Percentiles rank a stretch among this genome's conserved stretches.
Evolutionary conservation across 2,329 filamentous ascomycete species (phyloP).

Genomic region (Juglanconis juglandina): DNA sequence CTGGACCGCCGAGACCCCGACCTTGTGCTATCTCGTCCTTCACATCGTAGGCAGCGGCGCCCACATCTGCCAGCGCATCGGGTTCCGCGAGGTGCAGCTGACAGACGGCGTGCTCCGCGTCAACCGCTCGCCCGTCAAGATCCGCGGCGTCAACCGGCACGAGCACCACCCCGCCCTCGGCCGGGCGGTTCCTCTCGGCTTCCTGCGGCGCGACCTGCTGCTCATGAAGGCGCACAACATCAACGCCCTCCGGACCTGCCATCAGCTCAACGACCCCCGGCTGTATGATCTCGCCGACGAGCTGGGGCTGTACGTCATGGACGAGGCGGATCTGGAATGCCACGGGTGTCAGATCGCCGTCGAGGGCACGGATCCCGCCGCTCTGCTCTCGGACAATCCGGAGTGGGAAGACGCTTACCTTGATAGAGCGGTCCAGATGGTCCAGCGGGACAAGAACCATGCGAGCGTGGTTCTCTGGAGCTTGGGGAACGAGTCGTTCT

Average conservation of each 20-base stretch:
- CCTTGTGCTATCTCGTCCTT: slow-evolving; percentile 42
- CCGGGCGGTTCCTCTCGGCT: slow-evolving; percentile 50
- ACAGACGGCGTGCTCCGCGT: slow-evolving; percentile 51
- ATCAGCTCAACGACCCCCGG: slow-evolving; percentile 51
- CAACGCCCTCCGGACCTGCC: slow-evolving; percentile 57
- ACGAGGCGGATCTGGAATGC: slow-evolving; percentile 36
- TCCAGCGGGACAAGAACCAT: slow-evolving; percentile 63
- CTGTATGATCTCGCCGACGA: slow-evolving; percentile 52
- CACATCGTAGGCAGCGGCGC: slow-evolving; percentile 18
- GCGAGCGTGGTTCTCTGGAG: slow-evolving; percentile 65
- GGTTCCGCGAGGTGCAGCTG: slow-evolving; percentile 57
- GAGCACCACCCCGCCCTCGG: slow-evolving; percentile 55
- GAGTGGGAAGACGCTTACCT: slow-evolving; percentile 59
- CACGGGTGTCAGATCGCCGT: slow-evolving; percentile 48
- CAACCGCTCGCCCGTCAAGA: slow-evolving; percentile 53
- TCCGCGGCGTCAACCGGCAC: slow-evolving; percentile 56
- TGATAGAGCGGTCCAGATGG: slow-evolving; percentile 60
- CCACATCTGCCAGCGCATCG: slow-evolving; percentile 46
- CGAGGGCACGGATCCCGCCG: slow-evolving; percentile 34
- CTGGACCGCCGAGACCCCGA: slow-evolving; percentile 58
- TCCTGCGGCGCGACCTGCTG: slow-evolving; percentile 50
- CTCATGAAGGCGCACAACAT: slow-evolving; percentile 60
- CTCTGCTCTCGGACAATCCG: slow-evolving; percentile 54
- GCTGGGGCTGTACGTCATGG: slow-evolving; percentile 53
- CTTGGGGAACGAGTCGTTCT: slow-evolving; percentile 66